Evolutionary conservation across 176 grass and related monocot species (phyloP), one percentile per base, ranked within the genome.

Genomic region (Hordeum marinum): DNA sequence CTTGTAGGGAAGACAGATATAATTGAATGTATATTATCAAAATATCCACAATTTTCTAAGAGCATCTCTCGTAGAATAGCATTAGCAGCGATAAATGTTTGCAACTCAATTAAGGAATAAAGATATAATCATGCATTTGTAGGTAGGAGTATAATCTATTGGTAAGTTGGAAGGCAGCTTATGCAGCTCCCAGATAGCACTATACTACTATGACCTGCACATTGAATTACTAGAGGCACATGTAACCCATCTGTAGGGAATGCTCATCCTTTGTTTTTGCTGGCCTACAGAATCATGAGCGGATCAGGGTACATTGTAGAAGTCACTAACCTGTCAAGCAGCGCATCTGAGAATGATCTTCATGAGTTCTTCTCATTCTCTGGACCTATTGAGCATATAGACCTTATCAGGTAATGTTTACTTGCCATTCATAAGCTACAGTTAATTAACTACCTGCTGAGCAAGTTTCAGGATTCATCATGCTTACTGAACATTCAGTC

Each of bases 291-390:
- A 83, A 89, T 72, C 80, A 95, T 95, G 93, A 98, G 86, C 71
- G 81, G 76, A 87, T 37, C 69, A 0, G 91, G 88, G 58, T 89
- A 98, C 84, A 98, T 89, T 6, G 78, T 98, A 26, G 87, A 98
- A 90, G 96, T 98, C 64, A 90, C 93, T 61, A 95, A 94, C 84
- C 89, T 98, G 20, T 98, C 96, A 34, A 86, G 43, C 84, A 85
- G 77, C 55, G 91, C 88, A 59, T 92, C 88, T 23, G 96, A 98
- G 61, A 83, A 68, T 66, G 91, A 98, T 81, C 88, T 98, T 79
- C 88, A 90, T 65, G 91, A 94, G 23, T 98, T 98, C 91, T 98
- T 98, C 85, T 92, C 93, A 20, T 98, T 98, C 90, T 98, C 89
- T 75, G 96, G 96, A 64, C 72, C 96, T 89, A 93, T 98, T 86